Evolutionary conservation across 176 grass and related monocot genomes (phyloP).

Genomic region (Oryza coarctata): DNA sequence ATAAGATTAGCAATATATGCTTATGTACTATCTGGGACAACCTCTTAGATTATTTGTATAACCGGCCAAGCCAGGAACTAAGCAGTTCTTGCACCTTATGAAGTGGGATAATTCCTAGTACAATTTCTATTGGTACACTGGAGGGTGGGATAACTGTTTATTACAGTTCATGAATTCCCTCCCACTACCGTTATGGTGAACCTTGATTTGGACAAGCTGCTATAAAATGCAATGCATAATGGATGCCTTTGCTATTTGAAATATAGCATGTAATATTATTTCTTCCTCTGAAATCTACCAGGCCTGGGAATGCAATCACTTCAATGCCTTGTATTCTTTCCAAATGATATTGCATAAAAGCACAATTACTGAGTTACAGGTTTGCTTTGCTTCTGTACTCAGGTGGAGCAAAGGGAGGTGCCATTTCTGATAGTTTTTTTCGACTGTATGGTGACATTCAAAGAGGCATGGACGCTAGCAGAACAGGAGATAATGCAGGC

Average conservation of each 20-base stretch:
- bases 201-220: background rate
- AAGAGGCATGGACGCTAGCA: conserved; percentile 47
- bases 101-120: background rate
- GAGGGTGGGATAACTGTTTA: background rate
- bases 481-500: conserved; percentile 32
- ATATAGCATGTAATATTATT: background rate
- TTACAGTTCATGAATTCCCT: background rate
- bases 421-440: conserved; percentile 47
- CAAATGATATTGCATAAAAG: conserved; percentile 11
- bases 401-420: conserved; percentile 46
- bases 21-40: background rate
- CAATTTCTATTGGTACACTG: background rate
- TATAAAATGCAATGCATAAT: background rate
- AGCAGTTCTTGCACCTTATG: background rate
- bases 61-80: background rate
- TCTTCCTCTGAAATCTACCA: conserved; percentile 27
- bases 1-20: background rate
- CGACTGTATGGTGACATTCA: conserved; percentile 59
- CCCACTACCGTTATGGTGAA: background rate
- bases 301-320: conserved; percentile 60
- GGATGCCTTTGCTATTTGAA: conserved; percentile 4
- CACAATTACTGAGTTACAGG: background rate
- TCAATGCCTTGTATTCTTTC: conserved; percentile 1
- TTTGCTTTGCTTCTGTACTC: conserved; percentile 30
- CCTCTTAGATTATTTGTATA: background rate